Percentiles rank a stretch among this genome's conserved stretches.
Evolutionary conservation across 1,284 basidiomycete species (phyloP).

Genomic region (Puccinia brachypodii): DNA sequence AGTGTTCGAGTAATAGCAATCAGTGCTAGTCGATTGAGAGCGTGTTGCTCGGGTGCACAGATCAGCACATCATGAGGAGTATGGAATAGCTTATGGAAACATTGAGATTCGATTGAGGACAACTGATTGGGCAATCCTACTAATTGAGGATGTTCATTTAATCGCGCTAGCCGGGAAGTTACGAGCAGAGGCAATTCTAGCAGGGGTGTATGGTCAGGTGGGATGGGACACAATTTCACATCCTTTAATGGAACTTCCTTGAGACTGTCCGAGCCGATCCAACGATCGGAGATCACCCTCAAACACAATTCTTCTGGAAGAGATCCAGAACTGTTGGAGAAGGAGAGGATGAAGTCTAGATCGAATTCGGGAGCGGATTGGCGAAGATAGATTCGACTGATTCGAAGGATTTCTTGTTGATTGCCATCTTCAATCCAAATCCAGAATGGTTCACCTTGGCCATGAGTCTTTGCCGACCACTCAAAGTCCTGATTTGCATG

Average conservation of each 20-base stretch:
- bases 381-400: slow-evolving; percentile 71
- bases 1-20: slow-evolving; percentile 31
- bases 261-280: slow-evolving; percentile 87
- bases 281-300: slow-evolving; percentile 82
- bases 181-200: slow-evolving; percentile 80
- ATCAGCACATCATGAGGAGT: slow-evolving; percentile 37
- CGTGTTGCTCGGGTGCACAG: slow-evolving; percentile 28
- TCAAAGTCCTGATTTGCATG: slow-evolving; percentile 70
- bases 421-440: slow-evolving; percentile 90
- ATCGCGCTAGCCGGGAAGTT: slow-evolving; percentile 63
- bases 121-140: slow-evolving; percentile 23
- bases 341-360: slow-evolving; percentile 77
- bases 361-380: slow-evolving; percentile 64
- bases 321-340: slow-evolving; percentile 60
- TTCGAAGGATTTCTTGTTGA: slow-evolving; percentile 77
- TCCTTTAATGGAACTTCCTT: slow-evolving; percentile 67
- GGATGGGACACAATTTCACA: slow-evolving; percentile 73
- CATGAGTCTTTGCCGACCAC: slow-evolving; percentile 81
- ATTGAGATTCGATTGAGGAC: slow-evolving; percentile 42
- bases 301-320: slow-evolving; percentile 68
- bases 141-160: neutral
- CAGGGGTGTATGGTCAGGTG: slow-evolving; percentile 67
- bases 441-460: slow-evolving; percentile 82
- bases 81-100: slow-evolving; percentile 37
- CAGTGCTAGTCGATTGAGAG: slow-evolving; percentile 2